Conservation (phyloP, 495 filamentous ascomycete species). For the Aspergillus saccharolyticus region DNA sequence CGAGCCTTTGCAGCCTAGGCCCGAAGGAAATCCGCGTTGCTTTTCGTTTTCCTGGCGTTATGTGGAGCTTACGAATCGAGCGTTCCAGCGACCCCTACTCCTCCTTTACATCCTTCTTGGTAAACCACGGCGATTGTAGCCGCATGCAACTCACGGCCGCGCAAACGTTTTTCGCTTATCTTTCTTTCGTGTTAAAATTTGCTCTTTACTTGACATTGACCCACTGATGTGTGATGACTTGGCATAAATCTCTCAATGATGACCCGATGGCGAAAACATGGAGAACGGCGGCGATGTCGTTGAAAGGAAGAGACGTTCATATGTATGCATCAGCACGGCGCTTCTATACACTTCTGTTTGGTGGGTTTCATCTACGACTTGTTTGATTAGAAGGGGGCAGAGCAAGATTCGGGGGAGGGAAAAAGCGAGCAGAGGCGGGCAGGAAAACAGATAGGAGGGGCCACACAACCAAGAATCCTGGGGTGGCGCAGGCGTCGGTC, state of each 20-base stretch:
- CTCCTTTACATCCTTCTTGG: background rate
- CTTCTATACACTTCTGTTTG: constrained; percentile 8
- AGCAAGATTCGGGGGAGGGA: background rate
- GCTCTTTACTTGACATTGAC: background rate
- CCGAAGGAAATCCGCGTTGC: background rate
- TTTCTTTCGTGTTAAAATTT: background rate
- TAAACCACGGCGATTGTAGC: background rate
- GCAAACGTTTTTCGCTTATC: constrained; percentile 3
- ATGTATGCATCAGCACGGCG: constrained; percentile 19
- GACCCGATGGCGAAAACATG: constrained; percentile 10
- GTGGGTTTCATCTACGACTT: constrained; percentile 3
- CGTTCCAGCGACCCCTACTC: background rate
- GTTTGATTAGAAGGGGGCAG: background rate
- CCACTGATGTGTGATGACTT: constrained; percentile 16
- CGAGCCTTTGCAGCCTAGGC: constrained; percentile 20
- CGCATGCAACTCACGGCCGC: background rate
- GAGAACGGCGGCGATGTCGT: constrained; percentile 8
- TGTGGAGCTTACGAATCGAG: background rate
- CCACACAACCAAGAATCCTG: background rate
- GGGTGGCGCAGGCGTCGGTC: constrained; percentile 1
- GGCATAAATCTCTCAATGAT: constrained; percentile 6
- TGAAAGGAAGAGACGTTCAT: constrained; percentile 3
- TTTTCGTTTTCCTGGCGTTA: background rate
- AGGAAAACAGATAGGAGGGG: background rate
- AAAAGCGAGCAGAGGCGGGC: background rate